Evolutionary conservation across 345 rosid genomes (phyloP).

Genomic region (Salix koriyanagi): DNA sequence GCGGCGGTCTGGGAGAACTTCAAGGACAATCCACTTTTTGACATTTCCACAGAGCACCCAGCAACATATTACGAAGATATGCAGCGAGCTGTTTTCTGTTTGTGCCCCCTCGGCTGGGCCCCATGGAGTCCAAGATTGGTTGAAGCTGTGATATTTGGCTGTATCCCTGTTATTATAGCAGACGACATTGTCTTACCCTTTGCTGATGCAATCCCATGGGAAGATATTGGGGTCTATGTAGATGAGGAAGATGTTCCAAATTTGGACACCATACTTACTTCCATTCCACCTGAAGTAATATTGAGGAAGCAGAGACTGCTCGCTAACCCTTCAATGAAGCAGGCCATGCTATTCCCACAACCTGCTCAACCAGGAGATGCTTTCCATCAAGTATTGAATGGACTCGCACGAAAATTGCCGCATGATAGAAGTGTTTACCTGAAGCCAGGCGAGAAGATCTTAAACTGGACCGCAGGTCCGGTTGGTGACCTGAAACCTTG

Average conservation of each 20-base stretch:
- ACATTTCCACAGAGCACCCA: conserved; percentile 93
- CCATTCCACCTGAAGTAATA: conserved; percentile 71
- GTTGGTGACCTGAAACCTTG: conserved; percentile 78
- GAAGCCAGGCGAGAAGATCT: conserved; percentile 51
- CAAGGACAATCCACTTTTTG: conserved; percentile 85
- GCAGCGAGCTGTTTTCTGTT: conserved; percentile 85
- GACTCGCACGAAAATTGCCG: conserved; percentile 36
- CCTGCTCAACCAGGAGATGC: conserved; percentile 25
- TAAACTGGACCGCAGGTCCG: conserved; percentile 94
- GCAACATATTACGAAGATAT: conserved; percentile 93
- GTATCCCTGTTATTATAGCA: conserved; percentile 94
- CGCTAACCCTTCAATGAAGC: conserved; percentile 56
- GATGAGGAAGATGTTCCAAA: conserved; percentile 81
- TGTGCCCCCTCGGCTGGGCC: conserved; percentile 96
- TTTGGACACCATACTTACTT: conserved; percentile 74
- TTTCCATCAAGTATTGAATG: conserved; percentile 20
- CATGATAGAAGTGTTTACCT: conserved; percentile 51
- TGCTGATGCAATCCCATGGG: conserved; percentile 98
- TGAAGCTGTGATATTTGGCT: conserved; percentile 96
- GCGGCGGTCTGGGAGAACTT: conserved; percentile 98
- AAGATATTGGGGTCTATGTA: conserved; percentile 84
- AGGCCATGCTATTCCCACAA: conserved; percentile 16
- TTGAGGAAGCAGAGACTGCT: conserved; percentile 87
- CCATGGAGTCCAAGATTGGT: conserved; percentile 99
- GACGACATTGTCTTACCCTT: conserved; percentile 91